These are phyloP conservation scores for Hippophae rhamnoides DNA, from an alignment of 306 rosid species.

Conservation along the genomic window DNA sequence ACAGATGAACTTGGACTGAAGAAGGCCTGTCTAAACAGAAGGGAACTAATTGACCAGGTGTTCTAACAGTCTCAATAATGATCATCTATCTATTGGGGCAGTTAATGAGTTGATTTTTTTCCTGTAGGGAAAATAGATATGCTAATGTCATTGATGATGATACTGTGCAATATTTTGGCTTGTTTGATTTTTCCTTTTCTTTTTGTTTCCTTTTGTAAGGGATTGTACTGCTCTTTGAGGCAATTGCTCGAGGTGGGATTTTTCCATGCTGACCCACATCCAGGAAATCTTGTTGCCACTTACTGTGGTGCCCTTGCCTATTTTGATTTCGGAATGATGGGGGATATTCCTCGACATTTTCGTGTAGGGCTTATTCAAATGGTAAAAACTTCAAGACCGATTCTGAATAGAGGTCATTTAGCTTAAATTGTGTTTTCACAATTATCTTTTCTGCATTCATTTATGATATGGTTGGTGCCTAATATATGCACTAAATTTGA, in stretches of 20 bases:
- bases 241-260: slow-evolving; percentile 89
- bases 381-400: slow-evolving; percentile 38
- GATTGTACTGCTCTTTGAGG: slow-evolving; percentile 82
- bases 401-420: not conserved
- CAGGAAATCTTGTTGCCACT: slow-evolving; percentile 90
- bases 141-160: not conserved
- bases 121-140: not conserved
- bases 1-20: slow-evolving; percentile 61
- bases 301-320: slow-evolving; percentile 71
- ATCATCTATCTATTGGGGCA: slow-evolving; percentile 2
- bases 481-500: not conserved
- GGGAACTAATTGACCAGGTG: slow-evolving; percentile 87
- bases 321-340: slow-evolving; percentile 99
- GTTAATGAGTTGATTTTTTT: not conserved
- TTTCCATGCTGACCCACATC: slow-evolving; percentile 99
- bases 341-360: slow-evolving; percentile 90
- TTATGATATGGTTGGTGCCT: not conserved
- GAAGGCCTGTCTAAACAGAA: slow-evolving; percentile 63
- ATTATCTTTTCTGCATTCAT: slow-evolving; percentile 7
- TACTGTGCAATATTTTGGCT: not conserved
- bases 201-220: slow-evolving; percentile 41
- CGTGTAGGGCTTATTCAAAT: slow-evolving; percentile 84
- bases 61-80: slow-evolving; percentile 11
- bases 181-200: slow-evolving; percentile 6
- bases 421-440: not conserved